Percentiles rank a stretch among this genome's conserved stretches.
Evolutionary conservation across 2,329 filamentous ascomycete genomes (phyloP).

Genomic region (Sclerotinia spermophila): DNA sequence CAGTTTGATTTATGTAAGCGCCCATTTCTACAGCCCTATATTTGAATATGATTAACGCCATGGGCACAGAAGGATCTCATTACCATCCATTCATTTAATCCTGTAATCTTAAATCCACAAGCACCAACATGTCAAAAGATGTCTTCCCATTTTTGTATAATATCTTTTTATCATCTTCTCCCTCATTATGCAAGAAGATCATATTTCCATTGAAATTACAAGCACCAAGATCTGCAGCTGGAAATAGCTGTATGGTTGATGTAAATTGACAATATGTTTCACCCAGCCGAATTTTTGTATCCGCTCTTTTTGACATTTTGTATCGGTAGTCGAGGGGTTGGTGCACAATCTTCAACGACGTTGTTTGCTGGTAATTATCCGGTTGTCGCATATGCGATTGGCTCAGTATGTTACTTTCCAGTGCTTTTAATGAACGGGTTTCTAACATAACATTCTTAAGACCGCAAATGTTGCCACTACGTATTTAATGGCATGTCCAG

Average conservation of each 20-base stretch:
- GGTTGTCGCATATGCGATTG: conserved; percentile 23
- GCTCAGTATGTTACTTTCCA: conserved; percentile 18
- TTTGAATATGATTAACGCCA: neutral
- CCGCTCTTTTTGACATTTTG: neutral
- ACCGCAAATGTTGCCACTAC: conserved; percentile 22
- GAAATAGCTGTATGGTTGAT: conserved; percentile 1
- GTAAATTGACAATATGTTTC: conserved; percentile 12
- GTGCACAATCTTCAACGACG: conserved; percentile 4
- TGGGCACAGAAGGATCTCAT: conserved; percentile 3
- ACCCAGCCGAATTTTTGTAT: neutral
- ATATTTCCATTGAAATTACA: neutral
- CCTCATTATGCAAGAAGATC: neutral
- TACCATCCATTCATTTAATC: conserved; percentile 5
- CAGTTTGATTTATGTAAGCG: conserved; percentile 14
- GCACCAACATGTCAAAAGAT: neutral
- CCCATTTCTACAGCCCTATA: conserved; percentile 11
- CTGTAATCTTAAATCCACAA: conserved; percentile 15
- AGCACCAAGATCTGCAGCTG: neutral
- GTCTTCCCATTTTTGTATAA: conserved; percentile 11
- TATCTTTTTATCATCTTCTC: neutral
- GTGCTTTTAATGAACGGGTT: neutral
- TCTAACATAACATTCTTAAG: neutral
- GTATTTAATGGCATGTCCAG: conserved; percentile 24
- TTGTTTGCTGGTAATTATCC: conserved; percentile 22
- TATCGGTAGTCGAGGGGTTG: neutral